A percentile compares a stretch with the other conserved stretches of the same genome.
Conservation (phyloP, 805 yeast species). For the Yarrowia bubula region DNA sequence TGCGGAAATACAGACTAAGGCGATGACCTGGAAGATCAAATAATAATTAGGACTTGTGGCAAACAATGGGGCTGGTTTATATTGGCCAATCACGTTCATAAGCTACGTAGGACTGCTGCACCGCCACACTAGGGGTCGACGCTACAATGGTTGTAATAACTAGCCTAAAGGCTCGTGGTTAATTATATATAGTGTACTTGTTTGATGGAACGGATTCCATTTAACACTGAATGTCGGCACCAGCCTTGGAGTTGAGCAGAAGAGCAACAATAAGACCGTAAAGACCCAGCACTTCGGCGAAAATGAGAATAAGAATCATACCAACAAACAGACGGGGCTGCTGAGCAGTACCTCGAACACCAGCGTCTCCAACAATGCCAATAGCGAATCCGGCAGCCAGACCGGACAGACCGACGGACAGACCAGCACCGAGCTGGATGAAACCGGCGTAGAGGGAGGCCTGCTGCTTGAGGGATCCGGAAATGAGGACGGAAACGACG, state of each 20-base stretch:
- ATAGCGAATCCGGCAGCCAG: slow-evolving; percentile 98
- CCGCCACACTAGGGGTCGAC: not conserved
- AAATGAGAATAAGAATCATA: slow-evolving; percentile 96
- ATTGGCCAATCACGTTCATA: not conserved
- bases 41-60: no score
- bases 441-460: slow-evolving; percentile 96
- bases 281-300: slow-evolving; percentile 97
- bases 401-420: slow-evolving; percentile 95
- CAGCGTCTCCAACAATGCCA: slow-evolving; percentile 99
- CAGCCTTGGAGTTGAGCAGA: slow-evolving; percentile 95
- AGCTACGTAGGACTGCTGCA: not conserved
- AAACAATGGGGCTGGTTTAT: not conserved
- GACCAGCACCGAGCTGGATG: slow-evolving; percentile 97
- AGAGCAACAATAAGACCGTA: slow-evolving; percentile 98
- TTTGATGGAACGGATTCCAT: not conserved
- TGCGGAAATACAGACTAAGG: not conserved
- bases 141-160: not conserved
- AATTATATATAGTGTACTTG: slow-evolving; percentile 23
- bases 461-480: slow-evolving; percentile 81
- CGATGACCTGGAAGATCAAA: no score
- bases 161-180: slow-evolving; percentile 16
- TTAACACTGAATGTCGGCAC: slow-evolving; percentile 84
- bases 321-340: slow-evolving; percentile 98
- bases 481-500: slow-evolving; percentile 91
- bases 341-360: slow-evolving; percentile 97